Evolutionary conservation across 805 yeast species (phyloP).

Genomic region (Saccharomycodes ludwigii): DNA sequence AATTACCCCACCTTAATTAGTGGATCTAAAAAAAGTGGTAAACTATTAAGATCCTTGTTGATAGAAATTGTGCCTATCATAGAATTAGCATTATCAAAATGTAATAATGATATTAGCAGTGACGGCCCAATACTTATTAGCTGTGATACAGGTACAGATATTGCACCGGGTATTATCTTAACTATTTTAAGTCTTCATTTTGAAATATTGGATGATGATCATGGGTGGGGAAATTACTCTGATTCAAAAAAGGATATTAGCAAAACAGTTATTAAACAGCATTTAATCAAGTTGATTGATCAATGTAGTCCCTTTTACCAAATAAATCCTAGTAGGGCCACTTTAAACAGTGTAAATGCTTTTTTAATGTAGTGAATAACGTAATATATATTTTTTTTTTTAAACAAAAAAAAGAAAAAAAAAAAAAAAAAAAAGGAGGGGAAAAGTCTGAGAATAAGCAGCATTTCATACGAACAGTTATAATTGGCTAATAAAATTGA

Average conservation of each 20-base stretch:
- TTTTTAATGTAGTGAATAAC: slow-evolving; percentile 38
- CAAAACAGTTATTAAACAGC: slow-evolving; percentile 43
- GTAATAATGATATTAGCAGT: not conserved
- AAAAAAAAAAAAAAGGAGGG: no score
- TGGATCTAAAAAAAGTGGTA: slow-evolving; percentile 54
- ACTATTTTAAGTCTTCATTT: slow-evolving; percentile 41
- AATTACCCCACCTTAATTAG: slow-evolving; percentile 9
- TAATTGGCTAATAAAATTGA: no score
- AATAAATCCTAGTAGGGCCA: slow-evolving; percentile 66
- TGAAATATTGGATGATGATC: slow-evolving; percentile 29
- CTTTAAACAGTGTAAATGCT: slow-evolving; percentile 59
- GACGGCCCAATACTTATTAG: slow-evolving; percentile 29
- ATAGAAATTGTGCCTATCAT: slow-evolving; percentile 27
- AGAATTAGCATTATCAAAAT: slow-evolving; percentile 8
- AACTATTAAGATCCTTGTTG: slow-evolving; percentile 37
- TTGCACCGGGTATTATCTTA: slow-evolving; percentile 50
- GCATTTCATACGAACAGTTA: no score
- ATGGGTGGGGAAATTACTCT: slow-evolving; percentile 25
- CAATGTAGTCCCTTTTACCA: slow-evolving; percentile 11
- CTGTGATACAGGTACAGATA: slow-evolving; percentile 55
- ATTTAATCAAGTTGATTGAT: slow-evolving; percentile 38
- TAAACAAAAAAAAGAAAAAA: no score
- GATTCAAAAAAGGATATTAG: slow-evolving; percentile 16
- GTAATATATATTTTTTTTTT: no score
- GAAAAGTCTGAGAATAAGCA: no score